Base-by-base conservation (phyloP, 331 rosid genomes). In the Cydonia oblonga region DNA sequence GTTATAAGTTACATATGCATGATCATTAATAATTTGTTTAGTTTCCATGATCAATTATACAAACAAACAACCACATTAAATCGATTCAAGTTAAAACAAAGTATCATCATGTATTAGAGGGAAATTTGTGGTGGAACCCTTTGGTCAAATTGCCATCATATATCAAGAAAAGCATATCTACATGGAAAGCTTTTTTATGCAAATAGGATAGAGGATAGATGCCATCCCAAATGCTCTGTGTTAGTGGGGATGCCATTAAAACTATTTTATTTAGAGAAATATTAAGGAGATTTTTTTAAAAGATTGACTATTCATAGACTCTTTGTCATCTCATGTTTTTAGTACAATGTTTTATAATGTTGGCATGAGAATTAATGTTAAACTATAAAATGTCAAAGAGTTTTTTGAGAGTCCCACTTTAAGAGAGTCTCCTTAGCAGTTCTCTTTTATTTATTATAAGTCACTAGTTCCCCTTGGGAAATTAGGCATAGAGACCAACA, bases 401-500 rank as follows among this genome's bases (percentile, higher is more conserved):
- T 38, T 38, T 38, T 0, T 38, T 0, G 1, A 38, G 1, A 38
- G 0, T 38, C 44, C 4, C 1, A 35, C 44, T 38, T 38, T 38
- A 38, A 38, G 4, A 35, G 13, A 38, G 14, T 38, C 14, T 38
- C 44, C 4, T 38, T 38, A 10, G 14, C 14, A 1, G 14, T 38
- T 38, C 4, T 38, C 4, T 38, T 38, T 38, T 38, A 40, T 40
- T 40, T 40, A 40, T 40, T 12, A 40, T 40, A 40, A 40, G 15
- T 40, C 46, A 40, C 46, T 52, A 24, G 11, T 70, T 70, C 66
- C 66, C 61, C 33, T 58, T 11, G 30, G 12, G 59, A 44, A 23
- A 30, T 61, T 22, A 52, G 25, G 62, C 78, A 49, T 72, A 15
- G 46, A 59, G 52, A 71, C 64, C 57, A 38, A 71, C 62, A 53